A percentile compares a stretch with the other conserved stretches of the same genome.
These are phyloP conservation scores for Nepenthes alata DNA, from an alignment of 179 eudicot genomes.

Conservation along the genomic window DNA sequence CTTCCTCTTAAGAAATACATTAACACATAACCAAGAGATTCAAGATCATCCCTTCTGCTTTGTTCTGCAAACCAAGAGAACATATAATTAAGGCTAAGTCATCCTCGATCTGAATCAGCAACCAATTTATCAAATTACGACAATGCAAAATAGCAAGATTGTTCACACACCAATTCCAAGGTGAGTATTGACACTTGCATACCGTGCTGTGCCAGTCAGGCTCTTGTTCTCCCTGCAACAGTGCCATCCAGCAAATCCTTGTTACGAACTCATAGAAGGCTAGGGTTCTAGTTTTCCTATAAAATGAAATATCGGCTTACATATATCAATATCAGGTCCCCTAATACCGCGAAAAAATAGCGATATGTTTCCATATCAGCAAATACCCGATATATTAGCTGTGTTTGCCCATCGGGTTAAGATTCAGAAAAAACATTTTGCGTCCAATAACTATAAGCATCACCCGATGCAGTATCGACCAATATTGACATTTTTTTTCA, in stretches of 20 bases:
- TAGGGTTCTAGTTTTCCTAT: neutral
- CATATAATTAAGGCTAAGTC: neutral
- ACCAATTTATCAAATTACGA: neutral
- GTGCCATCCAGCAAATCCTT: neutral
- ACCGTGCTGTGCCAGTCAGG: conserved; percentile 71
- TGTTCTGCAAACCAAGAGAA: conserved; percentile 42
- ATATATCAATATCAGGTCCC: too few relatives aligned
- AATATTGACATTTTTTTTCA: too few relatives aligned
- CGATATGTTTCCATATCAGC: too few relatives aligned
- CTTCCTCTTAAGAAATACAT: conserved; percentile 81
- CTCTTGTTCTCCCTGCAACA: conserved; percentile 58
- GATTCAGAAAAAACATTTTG: too few relatives aligned
- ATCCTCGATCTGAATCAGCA: neutral
- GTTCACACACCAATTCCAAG: conserved; percentile 56
- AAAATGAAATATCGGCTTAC: too few relatives aligned
- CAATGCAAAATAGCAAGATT: neutral
- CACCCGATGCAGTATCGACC: too few relatives aligned
- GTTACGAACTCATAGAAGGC: neutral
- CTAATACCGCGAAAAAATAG: too few relatives aligned
- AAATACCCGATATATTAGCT: too few relatives aligned
- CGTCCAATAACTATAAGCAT: too few relatives aligned
- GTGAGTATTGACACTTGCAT: conserved; percentile 74
- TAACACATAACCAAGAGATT: conserved; percentile 73
- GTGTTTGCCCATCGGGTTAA: too few relatives aligned
- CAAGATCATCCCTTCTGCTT: conserved; percentile 77